phyloP scores from a whole-genome alignment of 805 yeast species.

The Isabelozyma gotoi region DNA sequence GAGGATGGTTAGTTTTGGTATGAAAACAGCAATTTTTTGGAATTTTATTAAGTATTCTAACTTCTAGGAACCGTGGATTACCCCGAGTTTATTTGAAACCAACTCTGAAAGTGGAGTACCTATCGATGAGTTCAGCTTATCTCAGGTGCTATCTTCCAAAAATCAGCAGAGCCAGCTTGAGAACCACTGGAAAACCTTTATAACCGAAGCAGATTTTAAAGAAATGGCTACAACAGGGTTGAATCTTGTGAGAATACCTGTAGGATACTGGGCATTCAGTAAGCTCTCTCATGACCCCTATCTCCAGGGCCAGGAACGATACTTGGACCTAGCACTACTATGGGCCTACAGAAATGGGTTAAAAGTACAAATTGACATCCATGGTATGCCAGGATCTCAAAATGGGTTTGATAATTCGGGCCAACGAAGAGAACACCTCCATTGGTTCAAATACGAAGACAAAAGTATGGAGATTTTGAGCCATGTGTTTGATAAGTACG shows the following conservation, averaged over 20 bases:
- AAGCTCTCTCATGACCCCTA: slow-evolving; percentile 54
- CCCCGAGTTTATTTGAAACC: slow-evolving; percentile 53
- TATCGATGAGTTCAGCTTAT: slow-evolving; percentile 59
- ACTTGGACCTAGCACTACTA: slow-evolving; percentile 61
- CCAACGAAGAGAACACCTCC: slow-evolving; percentile 33
- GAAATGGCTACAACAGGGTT: slow-evolving; percentile 54
- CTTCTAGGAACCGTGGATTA: slow-evolving; percentile 59
- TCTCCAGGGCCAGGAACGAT: slow-evolving; percentile 64
- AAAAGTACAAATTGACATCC: slow-evolving; percentile 74
- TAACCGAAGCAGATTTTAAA: slow-evolving; percentile 57
- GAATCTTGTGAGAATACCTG: slow-evolving; percentile 70
- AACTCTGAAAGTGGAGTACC: slow-evolving; percentile 37
- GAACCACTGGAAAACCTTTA: slow-evolving; percentile 59
- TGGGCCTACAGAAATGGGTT: slow-evolving; percentile 67
- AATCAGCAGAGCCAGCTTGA: slow-evolving; percentile 43
- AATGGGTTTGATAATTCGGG: slow-evolving; percentile 89
- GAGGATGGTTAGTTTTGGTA: slow-evolving; percentile 70
- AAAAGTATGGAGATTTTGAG: background rate
- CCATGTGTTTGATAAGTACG: background rate
- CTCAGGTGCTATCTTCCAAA: slow-evolving; percentile 46
- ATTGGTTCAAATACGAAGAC: slow-evolving; percentile 11
- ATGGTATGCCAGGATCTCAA: slow-evolving; percentile 84
- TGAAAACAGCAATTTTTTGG: background rate
- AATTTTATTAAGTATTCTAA: background rate
- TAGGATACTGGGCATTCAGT: slow-evolving; percentile 82